These are phyloP conservation scores for Neurospora crassa DNA, from an alignment of 2,329 filamentous ascomycete genomes.

Conservation along the genomic window DNA sequence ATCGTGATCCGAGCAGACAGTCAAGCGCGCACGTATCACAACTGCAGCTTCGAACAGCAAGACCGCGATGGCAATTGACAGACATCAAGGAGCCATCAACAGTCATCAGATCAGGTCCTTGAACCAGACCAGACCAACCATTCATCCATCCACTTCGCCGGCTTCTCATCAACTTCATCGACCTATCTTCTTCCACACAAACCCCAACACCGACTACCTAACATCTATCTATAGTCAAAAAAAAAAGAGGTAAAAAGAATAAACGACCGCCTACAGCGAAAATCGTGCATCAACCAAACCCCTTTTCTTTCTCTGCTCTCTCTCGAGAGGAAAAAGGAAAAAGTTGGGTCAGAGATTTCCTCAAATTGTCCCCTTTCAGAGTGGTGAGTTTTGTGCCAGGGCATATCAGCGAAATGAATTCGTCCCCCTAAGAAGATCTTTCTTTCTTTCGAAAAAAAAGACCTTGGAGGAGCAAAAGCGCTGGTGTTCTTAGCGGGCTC, in stretches of 20 bases:
- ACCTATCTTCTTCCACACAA: too few relatives aligned
- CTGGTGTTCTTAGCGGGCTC: slow-evolving; percentile 54
- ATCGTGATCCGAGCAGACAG: background rate
- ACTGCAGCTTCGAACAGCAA: background rate
- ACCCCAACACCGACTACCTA: background rate
- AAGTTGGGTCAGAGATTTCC: slow-evolving; percentile 48
- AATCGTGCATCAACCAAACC: slow-evolving; percentile 27
- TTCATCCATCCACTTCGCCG: background rate
- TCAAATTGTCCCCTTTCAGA: slow-evolving; percentile 53
- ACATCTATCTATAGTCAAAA: too few relatives aligned
- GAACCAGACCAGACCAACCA: background rate
- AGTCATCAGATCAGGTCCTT: background rate
- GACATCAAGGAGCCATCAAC: background rate
- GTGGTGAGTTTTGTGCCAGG: slow-evolving; percentile 52
- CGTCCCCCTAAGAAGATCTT: slow-evolving; percentile 30
- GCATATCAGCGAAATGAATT: slow-evolving; percentile 44
- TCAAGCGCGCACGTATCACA: background rate
- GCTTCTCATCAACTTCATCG: background rate
- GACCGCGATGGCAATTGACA: background rate
- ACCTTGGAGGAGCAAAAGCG: slow-evolving; percentile 35
- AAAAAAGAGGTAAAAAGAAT: too few relatives aligned
- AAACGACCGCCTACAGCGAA: slow-evolving; percentile 5
- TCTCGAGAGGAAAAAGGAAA: too few relatives aligned
- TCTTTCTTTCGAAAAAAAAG: background rate
- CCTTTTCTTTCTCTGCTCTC: background rate